These are phyloP conservation scores for Neofusicoccum sp. DNA, from an alignment of 2,329 filamentous ascomycete species.

Conservation along the genomic window DNA sequence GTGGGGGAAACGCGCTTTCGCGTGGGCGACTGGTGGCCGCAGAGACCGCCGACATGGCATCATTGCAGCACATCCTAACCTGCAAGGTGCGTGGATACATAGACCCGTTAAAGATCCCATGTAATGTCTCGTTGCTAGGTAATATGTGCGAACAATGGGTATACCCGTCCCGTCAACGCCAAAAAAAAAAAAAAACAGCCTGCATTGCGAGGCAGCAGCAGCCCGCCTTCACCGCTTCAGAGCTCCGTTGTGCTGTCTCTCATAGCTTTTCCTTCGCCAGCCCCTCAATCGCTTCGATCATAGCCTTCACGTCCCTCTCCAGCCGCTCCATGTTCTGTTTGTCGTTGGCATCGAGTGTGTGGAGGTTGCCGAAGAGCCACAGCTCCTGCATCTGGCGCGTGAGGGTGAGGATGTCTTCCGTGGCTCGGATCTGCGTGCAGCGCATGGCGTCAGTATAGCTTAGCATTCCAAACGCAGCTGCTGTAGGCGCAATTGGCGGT, in stretches of 20 bases:
- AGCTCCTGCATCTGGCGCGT: constrained; percentile 64
- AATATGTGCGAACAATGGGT: not conserved
- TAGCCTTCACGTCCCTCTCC: constrained; percentile 48
- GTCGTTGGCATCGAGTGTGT: constrained; percentile 45
- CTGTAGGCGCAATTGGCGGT: not conserved
- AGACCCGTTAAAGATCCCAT: no score
- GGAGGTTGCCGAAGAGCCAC: constrained; percentile 65
- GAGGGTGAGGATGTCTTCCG: constrained; percentile 61
- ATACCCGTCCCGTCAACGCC: constrained; percentile 5
- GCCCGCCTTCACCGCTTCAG: not conserved
- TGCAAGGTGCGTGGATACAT: no score
- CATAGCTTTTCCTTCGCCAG: constrained; percentile 18
- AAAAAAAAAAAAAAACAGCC: not conserved
- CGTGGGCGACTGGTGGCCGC: constrained; percentile 2
- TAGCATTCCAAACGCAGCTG: no score
- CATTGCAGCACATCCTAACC: no score
- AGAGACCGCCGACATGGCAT: no score
- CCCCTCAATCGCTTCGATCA: constrained; percentile 44
- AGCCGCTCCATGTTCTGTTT: constrained; percentile 30
- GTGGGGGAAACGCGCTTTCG: not conserved
- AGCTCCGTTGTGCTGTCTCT: not conserved
- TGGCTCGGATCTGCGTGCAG: constrained; percentile 51
- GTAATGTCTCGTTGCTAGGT: no score
- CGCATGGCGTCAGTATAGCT: no score
- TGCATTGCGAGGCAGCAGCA: no score